Conservation (phyloP, 2,329 filamentous ascomycete species). For the Rhinocladiella mackenziei region DNA sequence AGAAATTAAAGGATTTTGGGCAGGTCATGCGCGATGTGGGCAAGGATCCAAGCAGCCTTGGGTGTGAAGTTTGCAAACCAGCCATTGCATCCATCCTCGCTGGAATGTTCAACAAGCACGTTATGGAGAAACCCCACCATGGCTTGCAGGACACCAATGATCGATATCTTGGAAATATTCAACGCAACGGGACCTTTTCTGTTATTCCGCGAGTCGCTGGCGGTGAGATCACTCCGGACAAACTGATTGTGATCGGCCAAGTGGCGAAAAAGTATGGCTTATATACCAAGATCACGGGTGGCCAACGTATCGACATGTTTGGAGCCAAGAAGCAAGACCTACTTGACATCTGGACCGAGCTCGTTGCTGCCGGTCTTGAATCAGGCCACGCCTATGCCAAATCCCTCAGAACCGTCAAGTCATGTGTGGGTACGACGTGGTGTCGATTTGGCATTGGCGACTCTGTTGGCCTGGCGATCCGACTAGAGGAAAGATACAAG, state of each 20-base stretch:
- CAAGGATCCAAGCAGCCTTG: slow-evolving; percentile 65
- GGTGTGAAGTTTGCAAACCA: slow-evolving; percentile 85
- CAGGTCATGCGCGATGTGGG: slow-evolving; percentile 77
- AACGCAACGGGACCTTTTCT: slow-evolving; percentile 85
- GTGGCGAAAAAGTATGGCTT: slow-evolving; percentile 80
- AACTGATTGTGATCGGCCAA: slow-evolving; percentile 75
- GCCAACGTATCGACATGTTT: slow-evolving; percentile 89
- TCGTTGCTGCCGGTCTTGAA: slow-evolving; percentile 83
- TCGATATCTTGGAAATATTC: slow-evolving; percentile 80
- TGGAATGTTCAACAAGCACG: slow-evolving; percentile 76
- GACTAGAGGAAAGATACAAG: slow-evolving; percentile 87
- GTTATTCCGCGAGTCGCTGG: slow-evolving; percentile 78
- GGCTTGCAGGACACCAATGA: slow-evolving; percentile 90
- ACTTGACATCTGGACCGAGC: slow-evolving; percentile 71
- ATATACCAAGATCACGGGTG: slow-evolving; percentile 90
- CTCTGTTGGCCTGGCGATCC: slow-evolving; percentile 84
- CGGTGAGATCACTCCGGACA: slow-evolving; percentile 83
- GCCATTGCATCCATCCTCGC: slow-evolving; percentile 75
- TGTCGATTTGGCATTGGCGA: slow-evolving; percentile 85
- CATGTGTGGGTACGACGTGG: slow-evolving; percentile 87
- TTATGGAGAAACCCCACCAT: slow-evolving; percentile 66
- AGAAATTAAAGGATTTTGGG: slow-evolving; percentile 66
- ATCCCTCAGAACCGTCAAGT: slow-evolving; percentile 78
- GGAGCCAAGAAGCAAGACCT: slow-evolving; percentile 85
- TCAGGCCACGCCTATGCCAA: slow-evolving; percentile 90